Base-by-base conservation (phyloP, 73 alveolate species). In the Paramecium sexaurelia region DNA sequence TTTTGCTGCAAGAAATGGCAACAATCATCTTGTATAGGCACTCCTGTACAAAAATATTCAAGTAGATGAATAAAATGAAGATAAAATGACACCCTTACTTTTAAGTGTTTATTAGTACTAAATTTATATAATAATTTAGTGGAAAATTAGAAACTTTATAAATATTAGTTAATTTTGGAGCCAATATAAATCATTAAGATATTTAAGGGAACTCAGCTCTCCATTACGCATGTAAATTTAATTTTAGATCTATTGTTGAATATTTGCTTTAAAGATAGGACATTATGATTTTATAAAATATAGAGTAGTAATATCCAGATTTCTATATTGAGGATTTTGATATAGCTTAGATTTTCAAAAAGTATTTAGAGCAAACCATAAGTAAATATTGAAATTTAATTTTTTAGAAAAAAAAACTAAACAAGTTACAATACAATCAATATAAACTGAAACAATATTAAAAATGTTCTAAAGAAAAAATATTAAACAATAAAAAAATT, bases 1-100 rank as follows among this genome's bases (percentile, higher is more conserved):
- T 71, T 71, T 15, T 33, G 86, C 86, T 29, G 86, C 55, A 3
- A 71, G 20, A 71, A 71, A 71, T 37, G 47, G 55, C 8, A 71
- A 71, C 17, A 20, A 32, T n/a, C 40, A 71, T 19, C 55, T 71
- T 20, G 56, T 37, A 0, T 20, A 32, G 33, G 86, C 86, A 3
- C 56, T 71, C 4, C n/a, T 71, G n/a, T 71, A 35, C 20, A 71
- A 71, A 29, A n/a, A 71, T 13, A 37, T 71, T 9, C 35, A 32
- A 32, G 33, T 71, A 19, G 55, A 71, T 71, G 6, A 19, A 19
- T 22, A 35, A 15, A 71, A 71, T 37, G 56, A 32, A 29, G 86
- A 71, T 26, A 35, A 35, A 32, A 71, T 71, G 86, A 71, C 86
- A 71, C 35, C 86, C 0, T 7, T 71, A 7, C 5, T 35, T 7